These are phyloP conservation scores for Coniochaeta sp. DNA, from an alignment of 2,329 filamentous ascomycete genomes.

Conservation along the genomic window DNA sequence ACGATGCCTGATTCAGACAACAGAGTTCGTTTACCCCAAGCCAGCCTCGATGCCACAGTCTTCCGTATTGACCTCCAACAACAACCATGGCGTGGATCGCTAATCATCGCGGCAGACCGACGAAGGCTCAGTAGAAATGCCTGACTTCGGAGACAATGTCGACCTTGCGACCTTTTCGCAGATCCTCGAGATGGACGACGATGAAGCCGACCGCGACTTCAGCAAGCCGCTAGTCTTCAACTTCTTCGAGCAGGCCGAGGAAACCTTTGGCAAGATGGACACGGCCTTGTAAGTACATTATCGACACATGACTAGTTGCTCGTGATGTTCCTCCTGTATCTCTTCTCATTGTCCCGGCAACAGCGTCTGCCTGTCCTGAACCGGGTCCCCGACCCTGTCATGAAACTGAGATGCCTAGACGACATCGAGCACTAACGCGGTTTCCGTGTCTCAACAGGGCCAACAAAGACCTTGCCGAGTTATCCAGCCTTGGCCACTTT, in stretches of 20 bases:
- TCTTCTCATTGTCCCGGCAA: not conserved
- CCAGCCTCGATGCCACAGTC: not conserved
- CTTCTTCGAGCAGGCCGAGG: conserved; percentile 86
- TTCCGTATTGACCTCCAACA: not conserved
- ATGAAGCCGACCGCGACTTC: conserved; percentile 77
- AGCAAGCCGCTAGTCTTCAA: conserved; percentile 81
- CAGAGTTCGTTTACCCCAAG: conserved; percentile 2
- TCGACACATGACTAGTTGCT: not conserved
- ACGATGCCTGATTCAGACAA: conserved; percentile 1
- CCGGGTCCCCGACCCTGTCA: not conserved
- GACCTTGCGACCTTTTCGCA: conserved; percentile 80
- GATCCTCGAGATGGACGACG: conserved; percentile 98
- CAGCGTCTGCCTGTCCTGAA: not conserved
- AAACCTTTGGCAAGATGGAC: conserved; percentile 83
- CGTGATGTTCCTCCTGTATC: not conserved
- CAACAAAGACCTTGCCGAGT: conserved; percentile 58
- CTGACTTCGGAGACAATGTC: conserved; percentile 67
- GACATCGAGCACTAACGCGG: not conserved
- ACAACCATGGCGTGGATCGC: conserved; percentile 1
- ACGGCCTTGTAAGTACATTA: conserved; percentile 61
- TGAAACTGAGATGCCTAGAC: not conserved
- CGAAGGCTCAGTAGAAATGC: conserved; percentile 38
- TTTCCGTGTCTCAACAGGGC: conserved; percentile 38
- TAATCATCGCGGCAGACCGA: conserved; percentile 17
- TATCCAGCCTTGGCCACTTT: conserved; percentile 87